These are phyloP conservation scores for Amaranthus palmeri DNA, from an alignment of 148 eudicot genomes.

Conservation along the genomic window DNA sequence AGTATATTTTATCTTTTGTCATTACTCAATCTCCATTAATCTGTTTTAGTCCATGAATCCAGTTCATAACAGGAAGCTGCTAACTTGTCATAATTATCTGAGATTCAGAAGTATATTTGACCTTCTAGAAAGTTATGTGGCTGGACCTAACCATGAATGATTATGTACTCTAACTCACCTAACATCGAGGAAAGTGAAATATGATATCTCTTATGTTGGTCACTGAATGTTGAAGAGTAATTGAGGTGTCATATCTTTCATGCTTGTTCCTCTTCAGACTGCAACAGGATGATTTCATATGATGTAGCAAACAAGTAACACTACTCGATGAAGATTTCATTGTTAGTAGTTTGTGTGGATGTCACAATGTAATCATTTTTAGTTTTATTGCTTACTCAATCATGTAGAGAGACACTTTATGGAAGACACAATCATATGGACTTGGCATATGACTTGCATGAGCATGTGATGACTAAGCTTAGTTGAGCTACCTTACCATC, in stretches of 20 bases:
- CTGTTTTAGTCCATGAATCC: too few species aligned
- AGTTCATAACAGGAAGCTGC: too few species aligned
- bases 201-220: neutral
- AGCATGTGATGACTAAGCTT: too few species aligned
- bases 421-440: neutral
- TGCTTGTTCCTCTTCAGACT: neutral
- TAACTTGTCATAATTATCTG: neutral
- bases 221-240: neutral
- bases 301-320: neutral
- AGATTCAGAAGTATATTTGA: neutral
- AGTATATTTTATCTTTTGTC: too few species aligned
- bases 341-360: neutral
- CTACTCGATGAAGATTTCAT: neutral
- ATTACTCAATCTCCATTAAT: too few species aligned
- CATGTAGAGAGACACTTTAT: neutral
- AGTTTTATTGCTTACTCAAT: neutral
- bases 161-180: neutral
- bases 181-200: neutral
- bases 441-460: too few species aligned
- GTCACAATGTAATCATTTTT: neutral
- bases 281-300: too few species aligned
- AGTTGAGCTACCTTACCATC: too few species aligned
- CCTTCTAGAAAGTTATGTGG: neutral
- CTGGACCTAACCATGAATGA: neutral
- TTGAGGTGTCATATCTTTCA: neutral